Base-by-base conservation (phyloP, 495 filamentous ascomycete genomes). In the Lindgomyces ingoldianus region DNA sequence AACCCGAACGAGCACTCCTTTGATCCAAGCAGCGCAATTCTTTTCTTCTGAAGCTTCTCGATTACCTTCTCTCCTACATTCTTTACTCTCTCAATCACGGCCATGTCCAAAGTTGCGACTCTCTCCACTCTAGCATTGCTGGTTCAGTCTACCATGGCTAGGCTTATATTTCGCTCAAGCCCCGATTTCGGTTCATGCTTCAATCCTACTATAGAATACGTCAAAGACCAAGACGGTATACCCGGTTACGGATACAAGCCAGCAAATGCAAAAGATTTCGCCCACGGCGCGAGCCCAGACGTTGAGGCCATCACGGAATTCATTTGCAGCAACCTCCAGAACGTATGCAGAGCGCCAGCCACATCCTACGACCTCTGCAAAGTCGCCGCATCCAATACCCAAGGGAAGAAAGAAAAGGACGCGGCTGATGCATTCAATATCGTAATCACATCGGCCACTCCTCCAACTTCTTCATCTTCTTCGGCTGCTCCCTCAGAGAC, bases 201-300 rank as follows among this genome's bases (percentile, higher is more conserved):
- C 49, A 29, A 52, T 18, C 49, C 49, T 29, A 52, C 21, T 9
- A 52, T 52, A 8, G 49, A 4, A 22, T 52, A 52, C 25, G 49
- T 52, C 25, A 18, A 52, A 18, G 25, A 52, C 22, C 49, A 52
- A 18, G 49, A 52, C 25, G 49, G 49, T 18, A 52, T 52, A 9
- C 4, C 49, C 22, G 49, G 49, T 22, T 52, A 6, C 25, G 49
- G 49, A 25, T 52, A 52, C 49, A 52, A 52, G 49, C 49, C 49
- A 6, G 25, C 25, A 24, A 52, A 52, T 27, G 8, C 22, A 9
- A 52, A 52, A 29, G 49, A 52, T 22, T 52, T 52, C 49, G 11
- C 49, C 22, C 49, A 52, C 22, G 49, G 49, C 25, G 49, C 49
- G 11, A 52, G 49, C 26, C 12, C 49, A 3, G 49, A 52, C 49